A percentile compares a stretch with the other conserved stretches of the same genome.
Evolutionary conservation across 2,329 filamentous ascomycete genomes (phyloP).

Genomic region (Talaromyces sp.): DNA sequence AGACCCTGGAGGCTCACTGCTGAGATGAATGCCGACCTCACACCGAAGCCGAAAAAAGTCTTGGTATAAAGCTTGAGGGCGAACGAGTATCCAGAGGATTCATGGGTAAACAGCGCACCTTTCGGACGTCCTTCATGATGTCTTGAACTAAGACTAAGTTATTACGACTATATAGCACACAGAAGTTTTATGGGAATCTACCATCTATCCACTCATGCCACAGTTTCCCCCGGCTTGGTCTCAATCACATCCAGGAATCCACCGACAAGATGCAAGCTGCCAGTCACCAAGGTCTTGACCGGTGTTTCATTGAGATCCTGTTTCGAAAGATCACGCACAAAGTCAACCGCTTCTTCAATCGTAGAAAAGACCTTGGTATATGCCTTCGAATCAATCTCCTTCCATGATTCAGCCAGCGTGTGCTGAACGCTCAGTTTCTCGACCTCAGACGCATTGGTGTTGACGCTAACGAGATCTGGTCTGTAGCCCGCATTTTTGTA

Average conservation of each 20-base stretch:
- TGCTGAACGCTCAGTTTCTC: constrained; percentile 63
- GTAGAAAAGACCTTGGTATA: constrained; percentile 59
- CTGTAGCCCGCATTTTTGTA: constrained; percentile 59
- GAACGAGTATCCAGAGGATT: neutral
- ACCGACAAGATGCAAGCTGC: constrained; percentile 80
- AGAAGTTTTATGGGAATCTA: neutral
- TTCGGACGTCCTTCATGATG: neutral
- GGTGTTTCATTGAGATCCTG: constrained; percentile 34
- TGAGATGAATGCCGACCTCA: neutral
- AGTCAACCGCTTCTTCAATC: constrained; percentile 65
- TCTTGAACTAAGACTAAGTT: neutral
- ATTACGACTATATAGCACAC: too few relatives aligned
- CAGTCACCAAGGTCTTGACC: constrained; percentile 69
- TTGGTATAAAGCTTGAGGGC: neutral
- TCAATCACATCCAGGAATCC: constrained; percentile 72
- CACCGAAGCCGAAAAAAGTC: neutral
- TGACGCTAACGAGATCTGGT: constrained; percentile 61
- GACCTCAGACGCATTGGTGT: constrained; percentile 57
- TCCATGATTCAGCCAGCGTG: constrained; percentile 61
- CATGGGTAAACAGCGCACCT: too few relatives aligned
- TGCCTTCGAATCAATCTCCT: constrained; percentile 50
- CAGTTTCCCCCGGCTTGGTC: constrained; percentile 30
- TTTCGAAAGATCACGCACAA: constrained; percentile 49
- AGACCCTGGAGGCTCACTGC: neutral
- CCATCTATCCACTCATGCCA: neutral